Conservation (phyloP, 176 grass and related monocot genomes). For the Avena atlantica region DNA sequence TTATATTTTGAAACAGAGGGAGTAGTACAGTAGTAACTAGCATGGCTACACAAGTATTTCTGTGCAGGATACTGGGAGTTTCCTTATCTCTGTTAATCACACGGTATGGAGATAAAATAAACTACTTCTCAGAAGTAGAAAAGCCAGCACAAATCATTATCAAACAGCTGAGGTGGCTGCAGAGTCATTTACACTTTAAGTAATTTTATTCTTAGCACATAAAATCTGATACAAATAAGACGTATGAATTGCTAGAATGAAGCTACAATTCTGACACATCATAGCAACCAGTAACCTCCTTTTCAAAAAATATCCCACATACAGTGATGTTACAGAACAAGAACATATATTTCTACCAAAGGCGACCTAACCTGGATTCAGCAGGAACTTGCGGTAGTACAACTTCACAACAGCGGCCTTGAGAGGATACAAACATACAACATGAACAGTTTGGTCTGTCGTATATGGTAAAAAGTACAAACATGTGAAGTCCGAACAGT, state of each 20-base stretch:
- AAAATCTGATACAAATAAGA: neutral
- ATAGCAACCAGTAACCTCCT: neutral
- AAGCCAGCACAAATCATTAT: no score
- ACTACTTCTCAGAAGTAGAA: neutral
- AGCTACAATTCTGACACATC: neutral
- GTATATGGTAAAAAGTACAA: neutral
- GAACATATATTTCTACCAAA: neutral
- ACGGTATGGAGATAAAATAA: neutral
- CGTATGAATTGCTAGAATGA: neutral
- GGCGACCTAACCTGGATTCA: neutral
- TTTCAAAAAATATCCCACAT: neutral
- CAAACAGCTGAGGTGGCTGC: no score
- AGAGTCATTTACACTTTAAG: neutral
- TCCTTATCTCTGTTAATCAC: neutral
- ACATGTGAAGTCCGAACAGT: neutral
- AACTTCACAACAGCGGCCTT: neutral
- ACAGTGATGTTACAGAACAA: neutral
- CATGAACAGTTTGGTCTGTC: neutral
- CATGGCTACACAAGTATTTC: conserved; percentile 3
- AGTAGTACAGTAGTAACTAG: neutral
- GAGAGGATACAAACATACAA: conserved; percentile 37
- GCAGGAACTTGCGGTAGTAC: neutral
- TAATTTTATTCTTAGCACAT: neutral
- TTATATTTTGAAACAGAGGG: no score
- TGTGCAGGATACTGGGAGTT: neutral